A percentile compares a stretch with the other conserved stretches of the same genome.
These are phyloP conservation scores for Phaeosphaeriaceae sp. DNA, from an alignment of 2,329 filamentous ascomycete genomes.

Conservation along the genomic window DNA sequence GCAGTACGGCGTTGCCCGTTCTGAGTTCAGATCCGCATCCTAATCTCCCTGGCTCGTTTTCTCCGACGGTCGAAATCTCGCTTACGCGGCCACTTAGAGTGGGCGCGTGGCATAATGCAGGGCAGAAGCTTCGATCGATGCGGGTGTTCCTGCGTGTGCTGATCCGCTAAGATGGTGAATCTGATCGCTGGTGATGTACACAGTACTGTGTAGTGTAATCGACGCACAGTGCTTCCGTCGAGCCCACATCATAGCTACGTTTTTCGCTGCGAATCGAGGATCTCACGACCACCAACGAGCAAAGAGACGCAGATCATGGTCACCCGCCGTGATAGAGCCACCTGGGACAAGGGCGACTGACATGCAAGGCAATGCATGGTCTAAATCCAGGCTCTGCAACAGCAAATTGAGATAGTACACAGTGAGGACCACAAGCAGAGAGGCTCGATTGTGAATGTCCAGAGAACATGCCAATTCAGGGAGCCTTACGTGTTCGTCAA, in stretches of 20 bases:
- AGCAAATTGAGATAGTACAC: background rate
- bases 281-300: background rate
- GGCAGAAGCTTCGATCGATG: constrained; percentile 11
- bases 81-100: constrained; percentile 17
- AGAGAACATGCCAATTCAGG: background rate
- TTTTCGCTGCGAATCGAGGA: background rate
- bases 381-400: background rate
- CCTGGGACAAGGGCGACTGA: background rate
- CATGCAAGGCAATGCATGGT: background rate
- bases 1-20: constrained; percentile 1
- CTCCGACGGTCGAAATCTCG: constrained; percentile 23
- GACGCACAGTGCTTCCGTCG: background rate
- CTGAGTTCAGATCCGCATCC: constrained; percentile 15
- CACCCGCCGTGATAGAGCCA: background rate
- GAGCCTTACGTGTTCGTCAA: background rate
- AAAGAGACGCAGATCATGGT: background rate
- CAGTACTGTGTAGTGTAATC: background rate
- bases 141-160: constrained; percentile 10
- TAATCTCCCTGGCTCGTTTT: constrained; percentile 18
- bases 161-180: constrained; percentile 2
- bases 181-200: background rate
- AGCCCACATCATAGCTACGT: background rate
- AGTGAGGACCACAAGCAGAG: background rate
- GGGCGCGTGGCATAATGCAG: constrained; percentile 12
- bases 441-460: background rate